Base-by-base conservation (phyloP, 306 rosid genomes). In the Fragaria iinumae region DNA sequence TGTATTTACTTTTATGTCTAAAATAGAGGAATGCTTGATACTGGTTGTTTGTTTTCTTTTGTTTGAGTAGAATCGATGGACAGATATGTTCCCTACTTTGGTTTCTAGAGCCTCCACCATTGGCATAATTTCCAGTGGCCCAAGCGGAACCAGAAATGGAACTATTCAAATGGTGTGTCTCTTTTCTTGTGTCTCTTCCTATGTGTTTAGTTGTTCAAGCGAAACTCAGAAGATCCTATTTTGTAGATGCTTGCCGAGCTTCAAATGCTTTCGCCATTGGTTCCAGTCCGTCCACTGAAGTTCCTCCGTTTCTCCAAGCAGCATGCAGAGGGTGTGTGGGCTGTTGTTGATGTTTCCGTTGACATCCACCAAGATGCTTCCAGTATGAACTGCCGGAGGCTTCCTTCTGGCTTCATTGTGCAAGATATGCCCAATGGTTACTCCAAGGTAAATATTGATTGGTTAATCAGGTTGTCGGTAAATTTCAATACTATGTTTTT, bases 391-490 rank as follows among this genome's bases (percentile, higher is more conserved):
- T 87, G 90, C 63, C 84, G 85, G 87, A 95, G 87, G 86, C 96
- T 92, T 74, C 98, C 98, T 32, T 95, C 98, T 0, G 98, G 98
- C n/a, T 90, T 85, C 70, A 32, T 95, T 38, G 84, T 95, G 81
- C 93, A 90, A 70, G 98, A 95, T 73, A 78, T 82, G 84, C 89
- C 96, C 9, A 79, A 86, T 73, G 97, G 95, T 45, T 77, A 73
- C 69, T 89, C 96, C 79, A 92, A 89, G 96, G 98, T 88, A 88
- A 82, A 38, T 25, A 65, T 18, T 65, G 6, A 34, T 64, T 16
- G 10, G 16, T 18, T 62, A 60, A 27, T 27, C 20, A 21, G 3
- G 43, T 25, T 9, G 65, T 44, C 41, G 60, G 43, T 64, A 27
- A 69, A 57, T 66, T 25, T 55, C 20, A 66, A 4, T 73, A 63